phyloP scores from a whole-genome alignment of 1,284 basidiomycete species.

The Cryptococcus hybrid region DNA sequence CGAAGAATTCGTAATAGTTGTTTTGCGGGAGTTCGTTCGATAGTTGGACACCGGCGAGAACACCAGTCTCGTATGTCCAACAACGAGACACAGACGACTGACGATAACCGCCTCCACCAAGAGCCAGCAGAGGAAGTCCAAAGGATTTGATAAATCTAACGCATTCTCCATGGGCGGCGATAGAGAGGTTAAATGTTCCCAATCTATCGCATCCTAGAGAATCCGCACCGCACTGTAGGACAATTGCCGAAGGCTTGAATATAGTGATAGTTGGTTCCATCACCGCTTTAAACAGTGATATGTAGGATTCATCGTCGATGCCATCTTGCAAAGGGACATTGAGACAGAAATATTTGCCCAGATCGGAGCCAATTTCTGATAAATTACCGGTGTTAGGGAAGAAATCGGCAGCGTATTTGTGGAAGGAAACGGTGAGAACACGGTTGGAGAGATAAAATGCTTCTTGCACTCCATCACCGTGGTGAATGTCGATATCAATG shows the following conservation, averaged over 20 bases:
- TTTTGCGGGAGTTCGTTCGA: slow-evolving; percentile 85
- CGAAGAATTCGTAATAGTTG: slow-evolving; percentile 91
- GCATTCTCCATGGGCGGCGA: slow-evolving; percentile 97
- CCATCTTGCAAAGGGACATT: slow-evolving; percentile 97
- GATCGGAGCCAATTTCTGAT: slow-evolving; percentile 76
- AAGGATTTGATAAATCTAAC: slow-evolving; percentile 94
- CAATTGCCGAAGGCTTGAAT: slow-evolving; percentile 87
- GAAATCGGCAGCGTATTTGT: slow-evolving; percentile 98
- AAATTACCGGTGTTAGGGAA: slow-evolving; percentile 95
- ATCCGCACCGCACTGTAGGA: slow-evolving; percentile 96
- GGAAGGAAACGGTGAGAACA: slow-evolving; percentile 98
- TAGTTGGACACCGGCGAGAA: slow-evolving; percentile 80
- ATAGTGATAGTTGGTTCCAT: slow-evolving; percentile 90
- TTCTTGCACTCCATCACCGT: slow-evolving; percentile 94
- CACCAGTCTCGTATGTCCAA: slow-evolving; percentile 97
- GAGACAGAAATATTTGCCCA: slow-evolving; percentile 92
- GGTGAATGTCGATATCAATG: slow-evolving; percentile 97
- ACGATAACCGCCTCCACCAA: slow-evolving; percentile 90
- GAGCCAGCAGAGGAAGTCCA: slow-evolving; percentile 80
- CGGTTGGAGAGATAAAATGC: slow-evolving; percentile 98
- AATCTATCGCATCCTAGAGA: slow-evolving; percentile 91
- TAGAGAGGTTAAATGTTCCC: slow-evolving; percentile 98
- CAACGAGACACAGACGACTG: slow-evolving; percentile 91
- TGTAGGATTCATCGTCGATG: slow-evolving; percentile 95
- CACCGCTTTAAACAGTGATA: slow-evolving; percentile 92